These are phyloP conservation scores for Dryas integrifolia DNA, from an alignment of 331 rosid genomes.

Conservation along the genomic window DNA sequence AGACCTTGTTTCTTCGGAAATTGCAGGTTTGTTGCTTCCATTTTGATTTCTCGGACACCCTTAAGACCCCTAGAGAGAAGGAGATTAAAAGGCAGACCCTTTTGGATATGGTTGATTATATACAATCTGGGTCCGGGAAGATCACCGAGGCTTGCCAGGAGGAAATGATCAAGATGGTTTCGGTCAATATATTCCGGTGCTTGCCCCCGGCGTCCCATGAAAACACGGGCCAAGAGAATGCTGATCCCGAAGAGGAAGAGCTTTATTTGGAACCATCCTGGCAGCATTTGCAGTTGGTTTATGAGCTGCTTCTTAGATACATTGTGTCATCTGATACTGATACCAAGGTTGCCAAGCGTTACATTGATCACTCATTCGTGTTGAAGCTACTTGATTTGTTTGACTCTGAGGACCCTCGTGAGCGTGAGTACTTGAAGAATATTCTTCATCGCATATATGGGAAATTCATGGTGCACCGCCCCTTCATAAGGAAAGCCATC, in stretches of 20 bases:
- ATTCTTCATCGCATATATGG: conserved; percentile 91
- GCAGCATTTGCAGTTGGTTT: conserved; percentile 93
- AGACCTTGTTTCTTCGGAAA: conserved; percentile 65
- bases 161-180: conserved; percentile 88
- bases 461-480: conserved; percentile 96
- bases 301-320: conserved; percentile 86
- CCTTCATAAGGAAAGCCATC: conserved; percentile 84
- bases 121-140: conserved; percentile 88
- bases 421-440: conserved; percentile 90
- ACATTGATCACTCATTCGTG: conserved; percentile 89
- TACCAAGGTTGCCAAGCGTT: conserved; percentile 89
- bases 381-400: conserved; percentile 84
- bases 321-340: conserved; percentile 94
- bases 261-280: conserved; percentile 77
- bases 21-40: conserved; percentile 67
- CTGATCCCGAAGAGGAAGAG: conserved; percentile 95
- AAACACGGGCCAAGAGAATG: conserved; percentile 67
- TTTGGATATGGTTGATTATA: conserved; percentile 82
- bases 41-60: conserved; percentile 71
- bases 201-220: conserved; percentile 86
- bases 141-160: conserved; percentile 82
- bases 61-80: conserved; percentile 75
- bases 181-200: conserved; percentile 82
- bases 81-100: conserved; percentile 85
- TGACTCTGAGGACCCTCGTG: conserved; percentile 88